A percentile compares a stretch with the other conserved stretches of the same genome.
Evolutionary conservation across 805 yeast species (phyloP).

Genomic region (Monosporozyma siamensis): DNA sequence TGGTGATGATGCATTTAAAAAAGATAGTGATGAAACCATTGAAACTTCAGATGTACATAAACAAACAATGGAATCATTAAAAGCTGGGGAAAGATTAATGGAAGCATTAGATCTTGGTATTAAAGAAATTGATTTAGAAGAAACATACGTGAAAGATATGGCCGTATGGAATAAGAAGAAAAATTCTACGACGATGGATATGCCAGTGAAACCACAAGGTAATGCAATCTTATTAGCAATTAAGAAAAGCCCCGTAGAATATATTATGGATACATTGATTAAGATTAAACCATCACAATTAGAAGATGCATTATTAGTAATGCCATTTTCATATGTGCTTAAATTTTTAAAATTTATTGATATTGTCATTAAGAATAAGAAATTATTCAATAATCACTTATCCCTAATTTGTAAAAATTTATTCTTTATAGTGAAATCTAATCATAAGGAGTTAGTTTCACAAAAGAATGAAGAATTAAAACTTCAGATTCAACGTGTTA

Average conservation of each 20-base stretch:
- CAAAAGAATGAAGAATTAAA: conserved; percentile 58
- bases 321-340: conserved; percentile 79
- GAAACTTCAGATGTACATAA: conserved; percentile 60
- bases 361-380: conserved; percentile 52
- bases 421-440: conserved; percentile 62
- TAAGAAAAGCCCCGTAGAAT: conserved; percentile 60
- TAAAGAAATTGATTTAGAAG: conserved; percentile 53
- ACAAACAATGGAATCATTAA: conserved; percentile 83
- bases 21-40: conserved; percentile 35
- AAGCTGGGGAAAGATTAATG: conserved; percentile 87
- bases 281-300: conserved; percentile 76
- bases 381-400: conserved; percentile 42
- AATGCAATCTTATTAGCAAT: conserved; percentile 70
- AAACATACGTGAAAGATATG: conserved; percentile 40
- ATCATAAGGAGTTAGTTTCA: conserved; percentile 68
- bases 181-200: conserved; percentile 27
- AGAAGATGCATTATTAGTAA: conserved; percentile 84
- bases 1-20: conserved; percentile 34
- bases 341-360: conserved; percentile 64
- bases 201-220: conserved; percentile 52
- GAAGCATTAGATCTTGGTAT: conserved; percentile 84
- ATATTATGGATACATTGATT: conserved; percentile 62
- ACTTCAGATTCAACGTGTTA: conserved; percentile 54
- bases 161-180: conserved; percentile 36
- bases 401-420: conserved; percentile 65